These are phyloP conservation scores for Heterobasidion irregulare DNA, from an alignment of 1,284 basidiomycete species.

Conservation along the genomic window DNA sequence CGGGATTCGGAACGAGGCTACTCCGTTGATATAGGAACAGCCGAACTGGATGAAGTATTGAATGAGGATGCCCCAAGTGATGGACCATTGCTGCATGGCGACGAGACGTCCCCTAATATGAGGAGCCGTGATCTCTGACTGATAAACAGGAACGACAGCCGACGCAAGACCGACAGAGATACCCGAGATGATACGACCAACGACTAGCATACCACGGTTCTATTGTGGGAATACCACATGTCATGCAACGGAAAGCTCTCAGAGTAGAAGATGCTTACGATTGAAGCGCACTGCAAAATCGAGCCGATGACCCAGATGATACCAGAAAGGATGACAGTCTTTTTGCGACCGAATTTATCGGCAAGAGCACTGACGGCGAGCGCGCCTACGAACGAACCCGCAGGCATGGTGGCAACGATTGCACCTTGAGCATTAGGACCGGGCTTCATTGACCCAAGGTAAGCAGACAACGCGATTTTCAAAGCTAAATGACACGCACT, in stretches of 20 bases:
- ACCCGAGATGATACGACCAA: conserved; percentile 58
- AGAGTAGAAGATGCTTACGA: conserved; percentile 13
- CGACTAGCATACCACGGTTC: conserved; percentile 40
- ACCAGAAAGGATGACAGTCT: conserved; percentile 53
- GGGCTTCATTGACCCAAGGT: conserved; percentile 25
- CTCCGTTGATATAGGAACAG: conserved; percentile 63
- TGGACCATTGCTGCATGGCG: conserved; percentile 72
- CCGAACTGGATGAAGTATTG: conserved; percentile 72
- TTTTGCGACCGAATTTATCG: conserved; percentile 60
- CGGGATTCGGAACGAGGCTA: conserved; percentile 70
- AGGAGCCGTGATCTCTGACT: conserved; percentile 65
- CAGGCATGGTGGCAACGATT: conserved; percentile 72
- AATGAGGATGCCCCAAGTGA: conserved; percentile 69
- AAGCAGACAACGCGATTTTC: neutral
- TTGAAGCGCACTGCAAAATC: conserved; percentile 55
- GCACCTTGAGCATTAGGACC: conserved; percentile 54
- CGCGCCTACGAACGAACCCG: conserved; percentile 58
- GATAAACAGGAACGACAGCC: conserved; percentile 61
- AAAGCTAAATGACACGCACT: conserved; percentile 20
- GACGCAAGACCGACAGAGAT: conserved; percentile 51
- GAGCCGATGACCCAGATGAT: conserved; percentile 68
- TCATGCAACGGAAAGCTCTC: neutral
- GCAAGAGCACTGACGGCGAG: conserved; percentile 53
- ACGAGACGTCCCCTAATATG: conserved; percentile 69
- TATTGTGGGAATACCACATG: neutral